A percentile compares a stretch with the other conserved stretches of the same genome.
Conservation (phyloP, 192 early-diverging fungal genomes). For the Coemansia sp. region DNA sequence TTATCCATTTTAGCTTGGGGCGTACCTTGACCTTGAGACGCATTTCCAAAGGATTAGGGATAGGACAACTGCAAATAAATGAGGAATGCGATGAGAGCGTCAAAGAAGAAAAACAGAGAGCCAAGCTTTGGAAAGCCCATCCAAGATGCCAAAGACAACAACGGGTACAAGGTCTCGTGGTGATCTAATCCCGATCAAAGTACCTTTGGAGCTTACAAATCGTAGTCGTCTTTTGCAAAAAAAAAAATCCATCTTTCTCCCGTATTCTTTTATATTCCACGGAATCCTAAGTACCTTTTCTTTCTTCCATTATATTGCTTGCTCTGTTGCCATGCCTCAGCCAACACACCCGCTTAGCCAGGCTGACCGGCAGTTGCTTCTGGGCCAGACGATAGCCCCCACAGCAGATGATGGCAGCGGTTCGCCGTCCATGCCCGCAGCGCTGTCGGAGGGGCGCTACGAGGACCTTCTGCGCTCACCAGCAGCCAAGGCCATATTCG, state of each 20-base stretch:
- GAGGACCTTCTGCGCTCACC: slow-evolving; percentile 47
- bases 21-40: slow-evolving; percentile 25
- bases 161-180: not conserved
- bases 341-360: slow-evolving; percentile 1
- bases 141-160: slow-evolving; percentile 7
- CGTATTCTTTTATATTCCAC: not conserved
- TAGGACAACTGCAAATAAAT: not conserved
- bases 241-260: not conserved
- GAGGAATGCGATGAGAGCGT: not conserved
- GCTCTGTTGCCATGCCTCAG: not conserved
- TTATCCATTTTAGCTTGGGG: no score
- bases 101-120: slow-evolving; percentile 1
- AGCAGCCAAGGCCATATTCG: slow-evolving; percentile 54
- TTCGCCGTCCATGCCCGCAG: not conserved
- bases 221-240: not conserved
- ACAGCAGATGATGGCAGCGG: not conserved
- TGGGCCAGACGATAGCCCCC: slow-evolving; percentile 20
- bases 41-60: slow-evolving; percentile 7
- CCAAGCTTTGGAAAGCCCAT: no score
- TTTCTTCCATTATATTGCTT: not conserved
- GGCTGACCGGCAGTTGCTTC: slow-evolving; percentile 16
- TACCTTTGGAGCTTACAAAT: not conserved
- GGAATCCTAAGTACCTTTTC: not conserved
- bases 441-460: slow-evolving; percentile 54
- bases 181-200: not conserved